Evolutionary conservation across 495 filamentous ascomycete species (phyloP), one percentile per base, ranked within the genome.

Genomic region (Neurospora sp.): DNA sequence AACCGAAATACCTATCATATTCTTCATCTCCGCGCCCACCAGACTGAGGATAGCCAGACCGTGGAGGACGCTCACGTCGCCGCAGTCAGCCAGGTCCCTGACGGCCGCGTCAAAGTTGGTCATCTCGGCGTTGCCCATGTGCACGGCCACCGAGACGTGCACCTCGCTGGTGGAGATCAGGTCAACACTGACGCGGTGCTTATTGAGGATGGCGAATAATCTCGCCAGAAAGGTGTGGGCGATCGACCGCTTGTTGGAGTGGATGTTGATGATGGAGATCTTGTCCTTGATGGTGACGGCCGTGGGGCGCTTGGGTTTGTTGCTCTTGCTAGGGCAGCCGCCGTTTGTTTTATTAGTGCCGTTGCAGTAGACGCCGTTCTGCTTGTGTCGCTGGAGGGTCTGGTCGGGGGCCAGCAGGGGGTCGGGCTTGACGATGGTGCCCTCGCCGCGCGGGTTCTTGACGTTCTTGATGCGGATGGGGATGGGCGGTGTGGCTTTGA

Each of bases 381-480:
- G 27, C 3, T 35, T 73, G 2, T 84, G 79, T 37, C 83, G 74
- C 70, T 80, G 81, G 71, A 85, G 83, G 71, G 85, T 81, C 69
- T 86, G 84, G 37, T 80, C 80, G 2, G 85, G 78, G 2, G 81
- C 80, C 39, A 84, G 82, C 12, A 83, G 78, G 1, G 82, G 83
- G 73, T 88, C 85, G 16, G 86, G 86, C 76, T 93, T 90, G 75
- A 99, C 94, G 70, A 97, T 85, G 38, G 96, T 99, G 69, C 96
- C 96, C 71, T 89, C 87, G 71, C 93, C 92, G 48, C 90, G 88
- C 0, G 96, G 94, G 77, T 98, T 97, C 84, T 96, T 94, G 78
- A 98, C 96, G 80, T 99, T 98, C 85, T 98, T 98, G 82, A 98
- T 98, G 72, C 96, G 92, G 76, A 98, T 96, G 10, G 91, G 93